Conservation (phyloP, 2,329 filamentous ascomycete species). For the Cytospora paraplurivora region DNA sequence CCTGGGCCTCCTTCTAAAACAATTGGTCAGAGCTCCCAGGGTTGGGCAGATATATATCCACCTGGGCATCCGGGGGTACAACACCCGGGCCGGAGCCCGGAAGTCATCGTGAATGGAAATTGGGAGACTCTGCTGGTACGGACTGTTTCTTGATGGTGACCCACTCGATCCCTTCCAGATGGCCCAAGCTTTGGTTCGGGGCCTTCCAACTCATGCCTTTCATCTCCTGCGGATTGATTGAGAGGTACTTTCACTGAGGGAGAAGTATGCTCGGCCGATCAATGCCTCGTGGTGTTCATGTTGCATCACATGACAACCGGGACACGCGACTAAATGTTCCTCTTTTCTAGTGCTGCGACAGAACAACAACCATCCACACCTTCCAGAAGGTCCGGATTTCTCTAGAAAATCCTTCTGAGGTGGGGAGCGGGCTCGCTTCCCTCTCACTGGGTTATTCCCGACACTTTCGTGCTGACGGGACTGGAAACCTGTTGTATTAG, state of each 20-base stretch:
- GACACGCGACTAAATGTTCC: constrained; percentile 9
- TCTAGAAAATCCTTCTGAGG: neutral
- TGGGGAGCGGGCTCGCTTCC: neutral
- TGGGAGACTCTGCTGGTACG: constrained; percentile 1
- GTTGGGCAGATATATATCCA: neutral
- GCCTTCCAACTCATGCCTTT: neutral
- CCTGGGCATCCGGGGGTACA: neutral
- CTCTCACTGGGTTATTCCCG: constrained; percentile 12
- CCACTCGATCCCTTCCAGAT: constrained; percentile 4
- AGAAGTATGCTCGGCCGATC: neutral
- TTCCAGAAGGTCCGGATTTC: constrained; percentile 14
- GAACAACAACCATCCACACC: constrained; percentile 7
- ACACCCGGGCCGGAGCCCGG: neutral
- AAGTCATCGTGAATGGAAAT: constrained; percentile 13
- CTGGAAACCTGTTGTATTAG: neutral
- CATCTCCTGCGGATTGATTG: too few species aligned
- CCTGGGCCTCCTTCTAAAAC: constrained; percentile 9
- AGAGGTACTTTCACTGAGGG: neutral
- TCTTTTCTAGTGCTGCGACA: constrained; percentile 14
- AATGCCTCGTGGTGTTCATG: neutral
- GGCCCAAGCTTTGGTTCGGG: neutral
- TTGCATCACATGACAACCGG: constrained; percentile 15
- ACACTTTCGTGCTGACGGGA: neutral
- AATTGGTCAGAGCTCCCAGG: constrained; percentile 12
- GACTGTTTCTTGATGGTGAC: neutral